Base-by-base conservation (phyloP, 75 land plant genomes). In the Adiantum capillusveneris region DNA sequence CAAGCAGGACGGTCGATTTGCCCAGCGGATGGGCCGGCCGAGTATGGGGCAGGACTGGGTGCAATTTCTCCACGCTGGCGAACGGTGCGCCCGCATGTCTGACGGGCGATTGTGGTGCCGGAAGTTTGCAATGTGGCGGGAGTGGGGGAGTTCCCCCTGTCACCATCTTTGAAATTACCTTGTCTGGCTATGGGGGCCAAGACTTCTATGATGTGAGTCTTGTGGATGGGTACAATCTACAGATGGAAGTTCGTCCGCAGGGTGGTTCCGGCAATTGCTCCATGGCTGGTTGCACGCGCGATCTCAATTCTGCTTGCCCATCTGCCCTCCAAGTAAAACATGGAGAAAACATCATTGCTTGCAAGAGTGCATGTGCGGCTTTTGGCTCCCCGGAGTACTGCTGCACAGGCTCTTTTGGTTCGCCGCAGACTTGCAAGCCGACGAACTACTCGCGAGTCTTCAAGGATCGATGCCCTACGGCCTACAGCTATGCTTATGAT, bases 401-500 rank as follows among this genome's bases (percentile, higher is more conserved):
- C 59, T 79, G 82, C 55, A 57, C 81, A 7, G 82, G 80, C 0
- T 52, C 57, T 46, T 68, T 39, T 29, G 79, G 66, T 11, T 36
- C 50, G 6, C 57, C 82, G 26, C 22, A 60, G 37, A 66, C 79
- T 0, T 79, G 82, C 63, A 43, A 53, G 39, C 75, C 79, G 0
- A 70, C 75, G 1, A 34, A 60, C 43, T 79, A 79, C 70, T 70
- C 75, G 24, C 22, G 66, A 37, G 20, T 22, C 25, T 79, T 79
- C 68, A 79, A 75, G 75, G 39, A 44, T 11, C 74, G 79, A 2
- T 75, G 82, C 65, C 80, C 82, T 0, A 62, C 39, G 0, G 82
- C 82, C 16, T 79, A 79, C 57, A 79, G 82, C 58, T 79, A 79
- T 45, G 82, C 82, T 21, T 79, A 75, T 52, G 82, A 79, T 46